Base-by-base conservation (phyloP, 768 basidiomycete species). In the Naganishia antarctica region DNA sequence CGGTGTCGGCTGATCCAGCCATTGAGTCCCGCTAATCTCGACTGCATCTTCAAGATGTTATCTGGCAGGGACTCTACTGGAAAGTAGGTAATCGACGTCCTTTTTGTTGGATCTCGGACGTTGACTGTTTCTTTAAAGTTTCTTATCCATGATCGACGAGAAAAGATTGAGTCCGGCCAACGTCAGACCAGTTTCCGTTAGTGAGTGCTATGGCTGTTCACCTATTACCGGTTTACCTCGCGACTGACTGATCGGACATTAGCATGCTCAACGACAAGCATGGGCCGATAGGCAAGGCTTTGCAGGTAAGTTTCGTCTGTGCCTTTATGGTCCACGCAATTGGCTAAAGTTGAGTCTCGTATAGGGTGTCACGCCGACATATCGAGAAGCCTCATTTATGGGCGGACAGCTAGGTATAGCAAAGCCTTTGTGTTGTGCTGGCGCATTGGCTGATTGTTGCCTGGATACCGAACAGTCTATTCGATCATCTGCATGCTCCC, bases 61-160 rank as follows among this genome's bases (percentile, higher is more conserved):
- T 89, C 34, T 98, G 94, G 94, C 94, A 98, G 80, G 72, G 87
- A 31, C 78, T 91, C 29, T 98, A 98, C 73, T 97, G 90, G 88
- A 94, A 96, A 32, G 47, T 66, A 25, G 41, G 57, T 58, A 48
- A 18, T 16, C 26, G 29, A 18, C 18, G 18, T 43, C 5, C 21
- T 47, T 16, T 1, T 21, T 31, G 15, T 28, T 11, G n/a, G 9
- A 32, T 1, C n/a, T 11, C 18, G 3, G 29, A 1, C 15, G 57
- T 49, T 72, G 64, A 68, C 53, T 34, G 37, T 53, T 13, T 37
- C 46, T 50, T 25, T 49, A 23, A 37, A 67, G 85, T 90, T 94
- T 76, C 84, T 98, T 53, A 83, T 94, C 44, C 82, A 94, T 65
- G 87, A 94, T 67, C 87, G 91, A 28, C 86, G 87, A 61, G 84